Evolutionary conservation across 2,329 filamentous ascomycete genomes (phyloP).

Genomic region (Pyrenochaeta sp.): DNA sequence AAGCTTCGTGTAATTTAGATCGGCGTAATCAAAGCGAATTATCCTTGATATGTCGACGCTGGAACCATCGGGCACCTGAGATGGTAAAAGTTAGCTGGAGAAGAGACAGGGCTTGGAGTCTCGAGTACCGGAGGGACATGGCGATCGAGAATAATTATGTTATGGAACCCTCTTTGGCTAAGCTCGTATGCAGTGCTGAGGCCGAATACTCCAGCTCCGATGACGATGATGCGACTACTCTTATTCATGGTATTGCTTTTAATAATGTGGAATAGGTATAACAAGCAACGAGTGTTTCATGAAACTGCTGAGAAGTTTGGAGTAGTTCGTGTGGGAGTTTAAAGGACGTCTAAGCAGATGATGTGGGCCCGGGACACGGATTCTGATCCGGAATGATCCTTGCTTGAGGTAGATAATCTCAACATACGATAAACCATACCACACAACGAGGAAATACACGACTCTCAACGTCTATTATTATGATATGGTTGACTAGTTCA

Average conservation of each 20-base stretch:
- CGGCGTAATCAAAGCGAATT: slow-evolving; percentile 48
- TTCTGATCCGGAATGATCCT: not conserved
- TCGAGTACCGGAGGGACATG: slow-evolving; percentile 11
- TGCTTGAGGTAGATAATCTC: not conserved
- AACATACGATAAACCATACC: too few species aligned
- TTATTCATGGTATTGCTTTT: not conserved
- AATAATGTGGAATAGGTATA: not conserved
- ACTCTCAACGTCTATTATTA: too few species aligned
- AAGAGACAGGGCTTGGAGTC: not conserved
- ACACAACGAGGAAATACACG: too few species aligned
- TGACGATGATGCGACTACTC: slow-evolving; percentile 41
- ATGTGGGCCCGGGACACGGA: not conserved
- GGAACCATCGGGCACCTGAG: slow-evolving; percentile 42
- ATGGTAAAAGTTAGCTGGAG: not conserved
- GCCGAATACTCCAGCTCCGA: slow-evolving; percentile 60
- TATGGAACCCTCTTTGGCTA: slow-evolving; percentile 49
- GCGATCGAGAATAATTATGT: slow-evolving; percentile 18
- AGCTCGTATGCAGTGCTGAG: slow-evolving; percentile 74
- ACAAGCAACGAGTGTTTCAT: not conserved
- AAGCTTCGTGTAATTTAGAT: slow-evolving; percentile 36
- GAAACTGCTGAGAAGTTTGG: not conserved
- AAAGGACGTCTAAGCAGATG: not conserved
- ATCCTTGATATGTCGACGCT: slow-evolving; percentile 53
- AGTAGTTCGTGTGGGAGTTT: not conserved
- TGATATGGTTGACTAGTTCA: too few species aligned